These are phyloP conservation scores for Suillus sp. DNA, from an alignment of 768 basidiomycete genomes.

Conservation along the genomic window DNA sequence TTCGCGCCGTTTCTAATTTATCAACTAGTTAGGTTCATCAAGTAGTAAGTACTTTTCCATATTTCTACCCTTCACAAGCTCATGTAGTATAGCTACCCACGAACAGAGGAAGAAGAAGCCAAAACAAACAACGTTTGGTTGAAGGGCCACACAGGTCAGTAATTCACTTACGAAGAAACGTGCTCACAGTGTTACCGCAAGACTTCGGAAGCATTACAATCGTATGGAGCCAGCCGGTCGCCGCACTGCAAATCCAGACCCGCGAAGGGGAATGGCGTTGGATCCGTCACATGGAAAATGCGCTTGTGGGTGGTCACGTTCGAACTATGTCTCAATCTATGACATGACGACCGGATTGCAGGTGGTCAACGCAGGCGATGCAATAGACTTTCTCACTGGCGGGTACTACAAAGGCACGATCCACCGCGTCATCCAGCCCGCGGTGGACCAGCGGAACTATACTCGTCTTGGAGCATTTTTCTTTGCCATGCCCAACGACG, in stretches of 20 bases:
- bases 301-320: conserved; percentile 40
- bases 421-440: conserved; percentile 63
- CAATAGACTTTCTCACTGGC: conserved; percentile 60
- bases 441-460: conserved; percentile 49
- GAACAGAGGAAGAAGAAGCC: conserved; percentile 48
- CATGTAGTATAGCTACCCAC: conserved; percentile 44
- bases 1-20: background rate
- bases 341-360: conserved; percentile 20
- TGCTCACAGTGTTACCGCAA: conserved; percentile 13
- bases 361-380: conserved; percentile 64
- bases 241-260: conserved; percentile 57
- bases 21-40: conserved; percentile 59
- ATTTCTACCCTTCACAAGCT: background rate
- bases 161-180: background rate
- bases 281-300: conserved; percentile 62
- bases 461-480: conserved; percentile 61
- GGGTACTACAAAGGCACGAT: conserved; percentile 62
- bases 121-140: conserved; percentile 60
- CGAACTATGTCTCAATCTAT: background rate
- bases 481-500: conserved; percentile 54
- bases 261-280: conserved; percentile 57
- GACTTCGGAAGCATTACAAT: conserved; percentile 60
- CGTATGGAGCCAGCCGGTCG: conserved; percentile 62
- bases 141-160: conserved; percentile 58
- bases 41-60: conserved; percentile 47